Evolutionary conservation across 2,329 filamentous ascomycete species (phyloP).

Genomic region (Fusarium nodosum): DNA sequence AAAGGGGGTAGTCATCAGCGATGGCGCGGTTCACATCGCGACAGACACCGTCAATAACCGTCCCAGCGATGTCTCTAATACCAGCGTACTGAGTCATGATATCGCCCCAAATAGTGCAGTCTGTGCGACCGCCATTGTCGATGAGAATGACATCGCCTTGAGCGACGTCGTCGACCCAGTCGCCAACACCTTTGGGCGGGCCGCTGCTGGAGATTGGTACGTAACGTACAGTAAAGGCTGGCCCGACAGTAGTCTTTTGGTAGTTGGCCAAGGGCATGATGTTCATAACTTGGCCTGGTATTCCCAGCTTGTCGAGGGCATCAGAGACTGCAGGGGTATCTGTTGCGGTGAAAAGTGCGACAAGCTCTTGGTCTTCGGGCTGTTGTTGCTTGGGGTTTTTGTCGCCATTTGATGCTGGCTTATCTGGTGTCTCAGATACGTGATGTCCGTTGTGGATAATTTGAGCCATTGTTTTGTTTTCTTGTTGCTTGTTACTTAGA

Average conservation of each 20-base stretch:
- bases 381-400: background rate
- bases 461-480: background rate
- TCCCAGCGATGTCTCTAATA: slow-evolving; percentile 25
- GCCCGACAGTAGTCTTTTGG: background rate
- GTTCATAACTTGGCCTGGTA: slow-evolving; percentile 1
- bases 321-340: slow-evolving; percentile 13
- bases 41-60: slow-evolving; percentile 13
- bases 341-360: background rate
- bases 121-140: slow-evolving; percentile 52
- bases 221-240: slow-evolving; percentile 13
- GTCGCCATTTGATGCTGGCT: background rate
- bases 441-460: background rate
- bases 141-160: slow-evolving; percentile 51
- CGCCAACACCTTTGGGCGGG: background rate
- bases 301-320: slow-evolving; percentile 12
- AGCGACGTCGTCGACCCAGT: slow-evolving; percentile 16
- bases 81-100: slow-evolving; percentile 55
- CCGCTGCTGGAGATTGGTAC: background rate
- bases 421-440: background rate
- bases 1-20: slow-evolving; percentile 8
- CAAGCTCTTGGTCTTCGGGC: slow-evolving; percentile 5
- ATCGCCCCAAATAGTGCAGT: slow-evolving; percentile 55
- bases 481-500: background rate
- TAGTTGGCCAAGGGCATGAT: slow-evolving; percentile 19
- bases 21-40: slow-evolving; percentile 14